Conservation (phyloP, 1,284 basidiomycete species). For the Microbotryomycetes sp. region DNA sequence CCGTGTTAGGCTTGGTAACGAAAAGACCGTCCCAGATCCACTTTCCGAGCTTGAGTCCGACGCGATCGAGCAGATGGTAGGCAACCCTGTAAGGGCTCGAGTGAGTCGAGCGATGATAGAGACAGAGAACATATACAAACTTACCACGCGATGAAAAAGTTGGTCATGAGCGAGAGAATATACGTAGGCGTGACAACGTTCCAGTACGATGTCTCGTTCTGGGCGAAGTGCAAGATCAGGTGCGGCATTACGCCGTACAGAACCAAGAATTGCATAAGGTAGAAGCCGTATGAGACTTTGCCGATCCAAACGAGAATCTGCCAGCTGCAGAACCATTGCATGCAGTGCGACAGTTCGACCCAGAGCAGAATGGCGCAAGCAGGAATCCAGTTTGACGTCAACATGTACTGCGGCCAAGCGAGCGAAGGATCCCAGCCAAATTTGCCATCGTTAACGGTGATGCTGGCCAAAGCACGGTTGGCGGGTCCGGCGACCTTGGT, state of each 20-base stretch:
- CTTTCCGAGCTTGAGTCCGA: constrained; percentile 40
- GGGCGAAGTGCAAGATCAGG: constrained; percentile 39
- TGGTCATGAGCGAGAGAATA: constrained; percentile 41
- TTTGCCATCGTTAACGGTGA: constrained; percentile 40
- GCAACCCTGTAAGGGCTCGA: constrained; percentile 28
- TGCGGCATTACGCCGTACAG: constrained; percentile 44
- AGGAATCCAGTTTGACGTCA: constrained; percentile 38
- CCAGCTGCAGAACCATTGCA: constrained; percentile 44
- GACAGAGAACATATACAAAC: constrained; percentile 2
- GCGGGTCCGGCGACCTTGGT: constrained; percentile 38
- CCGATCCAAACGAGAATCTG: constrained; percentile 42
- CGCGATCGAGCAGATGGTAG: constrained; percentile 41
- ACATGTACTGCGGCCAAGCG: constrained; percentile 41
- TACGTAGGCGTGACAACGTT: constrained; percentile 42
- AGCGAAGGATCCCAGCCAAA: constrained; percentile 38
- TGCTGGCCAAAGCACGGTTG: constrained; percentile 35
- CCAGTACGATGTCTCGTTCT: constrained; percentile 40
- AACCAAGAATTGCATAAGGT: constrained; percentile 44
- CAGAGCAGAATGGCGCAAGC: constrained; percentile 37
- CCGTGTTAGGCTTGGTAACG: constrained; percentile 40
- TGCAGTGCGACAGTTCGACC: constrained; percentile 42
- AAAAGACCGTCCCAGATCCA: constrained; percentile 43
- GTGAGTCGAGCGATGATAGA: constrained; percentile 23
- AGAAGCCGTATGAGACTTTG: constrained; percentile 44
- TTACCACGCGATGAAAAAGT: constrained; percentile 42